Evolutionary conservation across 2,329 filamentous ascomycete genomes (phyloP).

Genomic region (Microdochium trichocladiopsis): DNA sequence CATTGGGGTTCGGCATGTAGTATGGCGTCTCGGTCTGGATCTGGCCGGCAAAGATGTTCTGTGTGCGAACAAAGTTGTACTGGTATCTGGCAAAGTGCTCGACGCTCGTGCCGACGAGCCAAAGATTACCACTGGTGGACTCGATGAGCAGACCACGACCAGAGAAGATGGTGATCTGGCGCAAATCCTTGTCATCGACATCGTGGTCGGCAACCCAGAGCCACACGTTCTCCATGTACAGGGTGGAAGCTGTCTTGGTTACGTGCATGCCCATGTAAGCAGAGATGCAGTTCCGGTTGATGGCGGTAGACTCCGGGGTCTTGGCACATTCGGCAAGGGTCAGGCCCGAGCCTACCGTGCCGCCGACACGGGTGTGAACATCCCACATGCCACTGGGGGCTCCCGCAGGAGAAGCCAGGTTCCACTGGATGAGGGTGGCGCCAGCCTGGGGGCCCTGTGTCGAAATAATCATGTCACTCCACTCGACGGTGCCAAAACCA

Average conservation of each 20-base stretch:
- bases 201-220: constrained; percentile 39
- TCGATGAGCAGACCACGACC: constrained; percentile 42
- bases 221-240: constrained; percentile 38
- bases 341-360: constrained; percentile 61
- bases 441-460: constrained; percentile 52
- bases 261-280: constrained; percentile 36
- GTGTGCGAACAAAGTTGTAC: constrained; percentile 56
- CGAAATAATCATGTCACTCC: constrained; percentile 55
- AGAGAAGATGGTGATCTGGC: constrained; percentile 40
- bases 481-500: constrained; percentile 52
- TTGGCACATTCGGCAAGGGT: constrained; percentile 57
- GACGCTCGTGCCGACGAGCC: constrained; percentile 57
- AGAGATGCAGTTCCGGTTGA: constrained; percentile 26
- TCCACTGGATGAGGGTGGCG: constrained; percentile 59
- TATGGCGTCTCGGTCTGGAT: constrained; percentile 68
- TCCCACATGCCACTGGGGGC: constrained; percentile 61
- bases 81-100: constrained; percentile 65
- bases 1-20: constrained; percentile 58
- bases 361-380: constrained; percentile 69
- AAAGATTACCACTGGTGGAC: constrained; percentile 36
- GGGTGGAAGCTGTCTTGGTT: constrained; percentile 25
- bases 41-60: constrained; percentile 55
- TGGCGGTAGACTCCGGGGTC: constrained; percentile 20
- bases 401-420: constrained; percentile 30
- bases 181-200: constrained; percentile 34